These are phyloP conservation scores for Kwoniella europaea DNA, from an alignment of 768 basidiomycete species.

Conservation along the genomic window DNA sequence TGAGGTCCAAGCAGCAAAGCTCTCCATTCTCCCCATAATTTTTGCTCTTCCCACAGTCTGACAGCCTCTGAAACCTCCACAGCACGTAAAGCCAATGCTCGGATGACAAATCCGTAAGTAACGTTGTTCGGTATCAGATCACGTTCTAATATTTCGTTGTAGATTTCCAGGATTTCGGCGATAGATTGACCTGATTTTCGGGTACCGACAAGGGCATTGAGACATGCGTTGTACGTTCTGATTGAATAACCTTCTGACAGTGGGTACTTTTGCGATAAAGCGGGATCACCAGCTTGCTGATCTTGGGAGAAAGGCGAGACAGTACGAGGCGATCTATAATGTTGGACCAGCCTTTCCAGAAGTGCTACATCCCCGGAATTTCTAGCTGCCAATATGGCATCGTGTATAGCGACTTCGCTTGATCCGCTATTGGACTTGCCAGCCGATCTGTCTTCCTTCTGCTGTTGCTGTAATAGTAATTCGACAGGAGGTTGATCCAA, in stretches of 20 bases:
- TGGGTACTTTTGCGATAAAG: constrained; percentile 31
- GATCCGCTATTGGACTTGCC: not conserved
- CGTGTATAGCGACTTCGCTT: constrained; percentile 9
- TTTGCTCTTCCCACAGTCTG: constrained; percentile 39
- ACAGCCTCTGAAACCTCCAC: constrained; percentile 64
- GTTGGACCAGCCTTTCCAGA: constrained; percentile 25
- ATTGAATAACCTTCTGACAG: constrained; percentile 55
- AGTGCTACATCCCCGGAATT: constrained; percentile 6
- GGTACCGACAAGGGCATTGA: constrained; percentile 63
- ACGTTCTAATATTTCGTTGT: constrained; percentile 71
- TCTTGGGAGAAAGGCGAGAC: constrained; percentile 28
- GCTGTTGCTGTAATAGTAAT: not conserved
- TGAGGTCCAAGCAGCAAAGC: constrained; percentile 12
- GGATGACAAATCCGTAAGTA: constrained; percentile 71
- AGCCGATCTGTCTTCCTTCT: not conserved
- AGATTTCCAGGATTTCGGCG: constrained; percentile 67
- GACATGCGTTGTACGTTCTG: constrained; percentile 68
- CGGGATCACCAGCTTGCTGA: constrained; percentile 23
- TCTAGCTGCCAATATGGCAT: constrained; percentile 7
- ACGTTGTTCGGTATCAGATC: constrained; percentile 67
- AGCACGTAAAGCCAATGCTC: constrained; percentile 71
- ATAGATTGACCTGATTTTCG: constrained; percentile 64
- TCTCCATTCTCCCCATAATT: constrained; percentile 41
- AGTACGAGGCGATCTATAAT: constrained; percentile 45
- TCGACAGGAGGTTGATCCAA: constrained; percentile 17